Base-by-base conservation (phyloP, 306 rosid genomes). In the Geum urbanum region DNA sequence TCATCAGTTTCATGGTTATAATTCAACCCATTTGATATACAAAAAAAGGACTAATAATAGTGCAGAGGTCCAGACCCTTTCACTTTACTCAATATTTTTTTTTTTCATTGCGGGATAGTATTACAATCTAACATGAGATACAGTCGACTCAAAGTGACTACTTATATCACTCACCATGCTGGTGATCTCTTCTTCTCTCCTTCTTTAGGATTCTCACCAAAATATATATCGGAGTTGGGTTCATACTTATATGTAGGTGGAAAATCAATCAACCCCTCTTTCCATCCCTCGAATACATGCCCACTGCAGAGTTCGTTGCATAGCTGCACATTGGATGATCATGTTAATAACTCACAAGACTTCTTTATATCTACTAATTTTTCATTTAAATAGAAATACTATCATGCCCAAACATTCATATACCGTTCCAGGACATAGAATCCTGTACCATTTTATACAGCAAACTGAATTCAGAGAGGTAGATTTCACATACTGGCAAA, bases 221-320 rank as follows among this genome's bases (percentile, higher is more conserved):
- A 81, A 77, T 88, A 94, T 88, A 81, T 83, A 76, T 86, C 80
- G 7, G 95, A 78, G 76, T 91, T 83, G 71, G 83, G 52, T 72
- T 84, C 97, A 76, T 94, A 94, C 69, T 94, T 94, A 81, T 94
- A 94, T 51, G 99, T 94, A 14, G 99, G 99, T 57, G 97, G 89
- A 78, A 94, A 94, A 18, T 87, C 86, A 77, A 91, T 83, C 61
- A 32, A 44, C 63, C 96, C 99, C 41, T 94, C 99, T 68, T 77
- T 91, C 99, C 99, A 94, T 83, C 99, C 99, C 58, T 80, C 91
- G 53, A 94, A 94, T 20, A 94, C 97, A 19, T 44, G 95, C 50
- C 99, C 96, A 13, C 57, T 64, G n/a, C 78, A 83, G 35, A 89
- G 77, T 78, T 89, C 99, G 71, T 82, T 81, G 84, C 62, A 86